Conservation (phyloP, 2,329 filamentous ascomycete species). For the Daldinia sp. region DNA sequence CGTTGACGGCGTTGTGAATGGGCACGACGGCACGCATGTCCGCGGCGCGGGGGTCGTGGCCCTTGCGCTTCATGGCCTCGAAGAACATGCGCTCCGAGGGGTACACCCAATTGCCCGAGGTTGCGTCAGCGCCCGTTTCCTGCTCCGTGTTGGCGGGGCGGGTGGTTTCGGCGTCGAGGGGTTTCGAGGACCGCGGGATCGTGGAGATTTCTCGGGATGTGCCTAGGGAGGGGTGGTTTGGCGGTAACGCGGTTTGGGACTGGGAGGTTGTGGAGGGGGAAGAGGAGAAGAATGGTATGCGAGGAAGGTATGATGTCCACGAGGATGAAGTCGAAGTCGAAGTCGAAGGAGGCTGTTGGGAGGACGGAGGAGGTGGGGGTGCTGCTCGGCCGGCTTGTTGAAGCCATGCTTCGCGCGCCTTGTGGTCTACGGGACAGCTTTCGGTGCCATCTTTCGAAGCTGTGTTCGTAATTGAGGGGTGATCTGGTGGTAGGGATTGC, state of each 20-base stretch:
- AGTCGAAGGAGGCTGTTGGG: conserved; percentile 45
- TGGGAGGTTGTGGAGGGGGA: conserved; percentile 30
- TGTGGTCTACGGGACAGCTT: conserved; percentile 73
- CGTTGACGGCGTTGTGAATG: conserved; percentile 98
- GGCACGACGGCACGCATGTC: conserved; percentile 95
- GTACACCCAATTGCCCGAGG: conserved; percentile 93
- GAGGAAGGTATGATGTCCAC: conserved; percentile 55
- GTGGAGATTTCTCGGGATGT: conserved; percentile 77
- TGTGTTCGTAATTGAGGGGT: conserved; percentile 34
- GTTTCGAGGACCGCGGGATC: conserved; percentile 70
- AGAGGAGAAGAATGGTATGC: conserved; percentile 52
- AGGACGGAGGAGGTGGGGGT: conserved; percentile 38
- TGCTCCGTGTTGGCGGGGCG: conserved; percentile 72
- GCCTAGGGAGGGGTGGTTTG: conserved; percentile 56
- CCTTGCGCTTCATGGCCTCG: conserved; percentile 93
- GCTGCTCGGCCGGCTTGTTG: conserved; percentile 41
- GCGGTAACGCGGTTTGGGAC: conserved; percentile 16
- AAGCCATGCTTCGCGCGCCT: conserved; percentile 73
- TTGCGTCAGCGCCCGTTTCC: conserved; percentile 75
- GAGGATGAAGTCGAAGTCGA: conserved; percentile 35
- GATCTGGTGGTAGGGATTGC: conserved; percentile 42
- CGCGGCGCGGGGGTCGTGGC: conserved; percentile 71
- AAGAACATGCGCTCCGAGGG: conserved; percentile 98
- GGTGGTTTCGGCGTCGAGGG: conserved; percentile 12
- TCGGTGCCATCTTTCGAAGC: conserved; percentile 41